These are phyloP conservation scores for Colletotrichum limetticola DNA, from an alignment of 2,329 filamentous ascomycete species.

Conservation along the genomic window DNA sequence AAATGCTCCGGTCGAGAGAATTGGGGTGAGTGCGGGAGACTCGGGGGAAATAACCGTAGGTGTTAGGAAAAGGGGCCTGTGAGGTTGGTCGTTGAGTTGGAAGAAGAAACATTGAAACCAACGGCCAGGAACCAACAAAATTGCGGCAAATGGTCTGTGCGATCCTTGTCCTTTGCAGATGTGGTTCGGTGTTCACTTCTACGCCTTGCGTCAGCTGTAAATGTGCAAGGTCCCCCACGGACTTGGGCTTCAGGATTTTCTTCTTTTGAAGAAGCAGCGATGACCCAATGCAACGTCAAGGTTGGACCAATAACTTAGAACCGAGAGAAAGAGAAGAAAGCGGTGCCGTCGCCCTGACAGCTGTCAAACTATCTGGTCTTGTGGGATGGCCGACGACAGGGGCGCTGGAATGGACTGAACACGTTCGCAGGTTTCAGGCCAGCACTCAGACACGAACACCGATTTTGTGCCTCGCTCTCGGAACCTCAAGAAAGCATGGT, in stretches of 20 bases:
- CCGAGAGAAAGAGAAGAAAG: neutral
- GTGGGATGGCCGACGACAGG: neutral
- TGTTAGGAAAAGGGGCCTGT: neutral
- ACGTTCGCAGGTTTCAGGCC: neutral
- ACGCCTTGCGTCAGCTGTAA: neutral
- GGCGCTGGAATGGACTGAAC: neutral
- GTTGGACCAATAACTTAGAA: neutral
- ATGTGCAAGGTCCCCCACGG: neutral
- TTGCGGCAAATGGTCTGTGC: constrained; percentile 19
- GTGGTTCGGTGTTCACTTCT: constrained; percentile 5
- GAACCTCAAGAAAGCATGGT: neutral
- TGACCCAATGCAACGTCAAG: neutral
- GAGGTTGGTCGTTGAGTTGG: constrained; percentile 5
- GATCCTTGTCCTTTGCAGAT: neutral
- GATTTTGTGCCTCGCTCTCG: neutral
- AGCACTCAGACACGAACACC: neutral
- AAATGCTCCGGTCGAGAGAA: neutral
- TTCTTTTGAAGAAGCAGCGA: neutral
- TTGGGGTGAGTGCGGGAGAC: constrained; percentile 1
- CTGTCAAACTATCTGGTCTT: neutral
- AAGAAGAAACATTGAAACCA: constrained; percentile 16
- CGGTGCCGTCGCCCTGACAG: neutral
- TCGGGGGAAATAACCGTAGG: neutral
- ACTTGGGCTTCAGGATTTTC: neutral
- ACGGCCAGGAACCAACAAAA: constrained; percentile 9